A percentile compares a stretch with the other conserved stretches of the same genome.
Evolutionary conservation across 1,284 basidiomycete genomes (phyloP).

Genomic region (Apiotrichum siamense): DNA sequence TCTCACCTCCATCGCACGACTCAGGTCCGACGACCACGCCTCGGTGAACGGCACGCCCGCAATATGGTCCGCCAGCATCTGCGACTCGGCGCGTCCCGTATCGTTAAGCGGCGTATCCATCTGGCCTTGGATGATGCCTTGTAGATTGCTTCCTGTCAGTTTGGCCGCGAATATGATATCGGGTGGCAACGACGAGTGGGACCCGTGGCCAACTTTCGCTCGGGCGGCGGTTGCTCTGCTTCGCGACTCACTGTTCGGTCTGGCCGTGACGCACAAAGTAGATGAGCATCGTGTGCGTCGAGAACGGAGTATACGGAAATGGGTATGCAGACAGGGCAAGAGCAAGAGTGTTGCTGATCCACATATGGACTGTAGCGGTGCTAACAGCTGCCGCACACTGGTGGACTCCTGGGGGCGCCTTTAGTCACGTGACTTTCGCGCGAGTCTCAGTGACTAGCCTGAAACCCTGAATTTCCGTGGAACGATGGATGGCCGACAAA

Average conservation of each 20-base stretch:
- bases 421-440: too few species aligned
- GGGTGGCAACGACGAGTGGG: too few species aligned
- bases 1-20: slow-evolving; percentile 39
- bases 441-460: too few species aligned
- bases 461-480: too few species aligned
- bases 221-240: too few species aligned
- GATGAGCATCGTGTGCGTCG: slow-evolving; percentile 24
- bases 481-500: too few species aligned
- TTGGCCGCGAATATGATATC: too few species aligned
- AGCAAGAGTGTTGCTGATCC: background rate
- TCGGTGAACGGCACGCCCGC: slow-evolving; percentile 21
- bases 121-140: slow-evolving; percentile 44
- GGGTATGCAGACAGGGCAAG: background rate
- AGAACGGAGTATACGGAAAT: background rate
- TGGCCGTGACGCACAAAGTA: slow-evolving; percentile 42
- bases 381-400: too few species aligned
- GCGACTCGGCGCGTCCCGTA: slow-evolving; percentile 32
- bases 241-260: slow-evolving; percentile 36
- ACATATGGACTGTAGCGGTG: too few species aligned
- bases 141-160: slow-evolving; percentile 29
- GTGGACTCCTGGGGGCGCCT: too few species aligned
- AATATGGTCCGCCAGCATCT: slow-evolving; percentile 23
- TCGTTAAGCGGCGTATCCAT: slow-evolving; percentile 42
- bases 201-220: too few species aligned
- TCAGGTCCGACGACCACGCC: slow-evolving; percentile 29